Evolutionary conservation across 2,329 filamentous ascomycete species (phyloP).

Genomic region (Penicillium occitanis): DNA sequence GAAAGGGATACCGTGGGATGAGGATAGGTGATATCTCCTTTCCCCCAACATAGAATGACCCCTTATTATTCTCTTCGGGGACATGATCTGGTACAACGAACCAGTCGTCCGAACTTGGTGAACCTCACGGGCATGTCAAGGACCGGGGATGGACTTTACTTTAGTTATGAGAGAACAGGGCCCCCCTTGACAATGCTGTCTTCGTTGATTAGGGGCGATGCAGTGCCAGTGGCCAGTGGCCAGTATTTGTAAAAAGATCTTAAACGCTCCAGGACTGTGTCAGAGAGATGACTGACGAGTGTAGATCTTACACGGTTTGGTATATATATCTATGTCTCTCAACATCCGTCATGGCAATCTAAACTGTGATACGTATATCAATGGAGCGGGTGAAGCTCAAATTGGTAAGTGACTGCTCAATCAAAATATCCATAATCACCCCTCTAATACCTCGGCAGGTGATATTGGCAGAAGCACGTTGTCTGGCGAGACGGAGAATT

Average conservation of each 20-base stretch:
- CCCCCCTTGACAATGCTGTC: not conserved
- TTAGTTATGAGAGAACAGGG: slow-evolving; percentile 8
- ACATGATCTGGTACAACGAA: not conserved
- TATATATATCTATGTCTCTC: slow-evolving; percentile 6
- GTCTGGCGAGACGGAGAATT: not conserved
- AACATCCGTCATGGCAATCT: slow-evolving; percentile 1
- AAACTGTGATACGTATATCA: slow-evolving; percentile 4
- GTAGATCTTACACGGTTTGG: slow-evolving; percentile 12
- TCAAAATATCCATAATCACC: too few relatives aligned
- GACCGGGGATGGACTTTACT: not conserved
- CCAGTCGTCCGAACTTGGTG: slow-evolving; percentile 2
- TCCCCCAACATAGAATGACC: not conserved
- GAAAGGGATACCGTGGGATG: slow-evolving; percentile 11
- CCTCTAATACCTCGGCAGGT: not conserved
- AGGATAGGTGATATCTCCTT: not conserved
- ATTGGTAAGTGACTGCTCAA: not conserved
- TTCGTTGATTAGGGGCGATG: not conserved
- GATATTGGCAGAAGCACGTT: slow-evolving; percentile 1
- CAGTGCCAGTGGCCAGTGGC: not conserved
- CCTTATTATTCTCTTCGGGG: not conserved
- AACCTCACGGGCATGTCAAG: slow-evolving; percentile 6
- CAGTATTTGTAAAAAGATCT: slow-evolving; percentile 8
- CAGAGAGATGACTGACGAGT: not conserved
- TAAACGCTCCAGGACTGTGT: too few relatives aligned
- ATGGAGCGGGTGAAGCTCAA: slow-evolving; percentile 1